Base-by-base conservation (phyloP, 306 rosid genomes). In the Gastrolobium villosum region DNA sequence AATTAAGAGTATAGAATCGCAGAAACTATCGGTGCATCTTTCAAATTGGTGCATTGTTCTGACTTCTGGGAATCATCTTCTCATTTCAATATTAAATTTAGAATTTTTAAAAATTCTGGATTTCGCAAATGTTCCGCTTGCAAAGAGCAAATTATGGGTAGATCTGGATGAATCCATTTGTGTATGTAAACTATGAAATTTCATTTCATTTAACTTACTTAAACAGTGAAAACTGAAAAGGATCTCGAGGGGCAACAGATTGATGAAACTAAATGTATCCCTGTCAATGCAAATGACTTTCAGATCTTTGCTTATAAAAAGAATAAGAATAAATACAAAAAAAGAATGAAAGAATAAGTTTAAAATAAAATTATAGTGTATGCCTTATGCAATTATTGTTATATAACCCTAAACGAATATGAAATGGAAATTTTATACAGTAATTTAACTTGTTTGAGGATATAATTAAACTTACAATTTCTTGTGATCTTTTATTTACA, bases 81-180 rank as follows among this genome's bases (percentile, higher is more conserved):
- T 8, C 50, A 8, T 66, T 10, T 43, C 61, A 32, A 44, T 53
- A 13, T 35, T 26, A 10, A 7, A 11, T 49, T 55, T 61, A 26
- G 44, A 35, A 7, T 44, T 45, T 43, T 15, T 11, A 44, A 35
- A 4, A 74, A 73, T 4, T 30, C 30, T 70, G 43, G 55, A 53
- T 53, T 74, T 31, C 6, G 6, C 62, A 36, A 40, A 30, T 28
- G 56, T 71, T 70, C 49, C 9, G 0, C 40, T 63, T 72, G 54
- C 20, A 1, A 36, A 74, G 74, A 14, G 70, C 69, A 66, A 52
- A 10, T 39, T 49, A 50, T 75, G 59, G 44, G 59, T 55, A 28
- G 60, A 9, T 5, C 35, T 66, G 44, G 77, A 64, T 64, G 73
- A 66, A 50, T 57, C 48, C 43, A 34, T 78, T 48, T 53, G 15